Percentiles rank a stretch among this genome's conserved stretches.
phyloP scores from a whole-genome alignment of 2,329 filamentous ascomycete genomes.

The Penicillium janthinellum region DNA sequence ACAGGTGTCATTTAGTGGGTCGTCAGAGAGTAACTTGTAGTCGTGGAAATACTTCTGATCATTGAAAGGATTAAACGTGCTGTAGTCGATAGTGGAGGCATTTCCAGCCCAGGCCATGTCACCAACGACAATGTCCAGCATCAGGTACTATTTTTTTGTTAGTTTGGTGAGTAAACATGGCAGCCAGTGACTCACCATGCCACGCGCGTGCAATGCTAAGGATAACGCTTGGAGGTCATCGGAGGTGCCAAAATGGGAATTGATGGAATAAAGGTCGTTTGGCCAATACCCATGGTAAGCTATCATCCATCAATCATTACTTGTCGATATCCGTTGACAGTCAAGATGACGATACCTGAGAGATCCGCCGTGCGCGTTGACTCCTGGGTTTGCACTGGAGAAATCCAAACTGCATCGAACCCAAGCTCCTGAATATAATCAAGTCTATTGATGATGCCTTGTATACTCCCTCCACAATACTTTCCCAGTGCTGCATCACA shows the following conservation, averaged over 20 bases:
- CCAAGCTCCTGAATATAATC: constrained; percentile 54
- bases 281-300: constrained; percentile 16
- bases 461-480: constrained; percentile 54
- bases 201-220: constrained; percentile 55
- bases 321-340: constrained; percentile 48
- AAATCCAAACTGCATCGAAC: constrained; percentile 54
- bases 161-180: neutral
- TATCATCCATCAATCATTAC: constrained; percentile 3
- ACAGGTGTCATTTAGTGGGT: constrained; percentile 7
- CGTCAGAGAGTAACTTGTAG: constrained; percentile 17
- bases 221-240: constrained; percentile 62
- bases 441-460: constrained; percentile 48
- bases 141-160: constrained; percentile 48
- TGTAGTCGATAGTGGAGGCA: constrained; percentile 27
- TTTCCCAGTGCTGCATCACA: constrained; percentile 29
- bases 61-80: constrained; percentile 31
- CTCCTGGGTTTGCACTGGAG: constrained; percentile 46
- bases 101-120: constrained; percentile 24
- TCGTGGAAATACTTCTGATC: constrained; percentile 30
- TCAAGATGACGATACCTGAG: constrained; percentile 48
- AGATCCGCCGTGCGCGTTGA: constrained; percentile 35
- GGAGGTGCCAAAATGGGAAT: constrained; percentile 60
- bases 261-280: constrained; percentile 50
- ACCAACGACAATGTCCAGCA: constrained; percentile 58
- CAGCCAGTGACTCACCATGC: constrained; percentile 42